Evolutionary conservation across 306 rosid genomes (phyloP).

Genomic region (Vachellia collinsii): DNA sequence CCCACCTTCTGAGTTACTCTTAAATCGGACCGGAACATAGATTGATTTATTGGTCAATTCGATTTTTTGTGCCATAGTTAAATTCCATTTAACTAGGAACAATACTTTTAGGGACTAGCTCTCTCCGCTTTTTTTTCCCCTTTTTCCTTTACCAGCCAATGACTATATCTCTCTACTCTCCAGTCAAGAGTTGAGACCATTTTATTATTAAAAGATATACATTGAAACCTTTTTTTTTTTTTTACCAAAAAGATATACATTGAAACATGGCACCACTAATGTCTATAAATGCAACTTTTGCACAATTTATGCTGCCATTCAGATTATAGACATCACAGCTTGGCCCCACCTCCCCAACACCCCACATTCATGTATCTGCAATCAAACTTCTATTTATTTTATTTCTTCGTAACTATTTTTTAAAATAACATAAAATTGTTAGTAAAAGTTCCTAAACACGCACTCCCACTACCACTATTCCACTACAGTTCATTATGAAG

Average conservation of each 20-base stretch:
- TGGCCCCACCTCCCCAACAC: constrained; percentile 3
- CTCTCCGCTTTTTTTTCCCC: too few species aligned
- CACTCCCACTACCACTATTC: background rate
- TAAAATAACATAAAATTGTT: background rate
- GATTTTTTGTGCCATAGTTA: too few species aligned
- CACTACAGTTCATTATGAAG: constrained; percentile 4
- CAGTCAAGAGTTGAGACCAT: too few species aligned
- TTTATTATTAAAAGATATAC: background rate
- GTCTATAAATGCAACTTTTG: background rate
- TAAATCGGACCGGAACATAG: too few species aligned
- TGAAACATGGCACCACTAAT: background rate
- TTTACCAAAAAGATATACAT: too few species aligned
- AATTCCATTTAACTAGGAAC: too few species aligned
- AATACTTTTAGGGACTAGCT: too few species aligned
- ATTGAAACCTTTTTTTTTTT: too few species aligned
- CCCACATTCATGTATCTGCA: constrained; percentile 38
- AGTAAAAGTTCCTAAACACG: background rate
- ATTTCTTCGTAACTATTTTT: background rate
- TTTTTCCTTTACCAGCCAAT: too few species aligned
- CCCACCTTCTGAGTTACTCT: too few species aligned
- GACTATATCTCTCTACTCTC: too few species aligned
- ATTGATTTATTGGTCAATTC: too few species aligned
- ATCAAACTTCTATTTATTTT: background rate
- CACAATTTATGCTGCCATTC: constrained; percentile 1
- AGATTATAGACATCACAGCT: background rate